These are phyloP conservation scores for Macroventuria anomochaeta DNA, from an alignment of 2,329 filamentous ascomycete species.

Conservation along the genomic window DNA sequence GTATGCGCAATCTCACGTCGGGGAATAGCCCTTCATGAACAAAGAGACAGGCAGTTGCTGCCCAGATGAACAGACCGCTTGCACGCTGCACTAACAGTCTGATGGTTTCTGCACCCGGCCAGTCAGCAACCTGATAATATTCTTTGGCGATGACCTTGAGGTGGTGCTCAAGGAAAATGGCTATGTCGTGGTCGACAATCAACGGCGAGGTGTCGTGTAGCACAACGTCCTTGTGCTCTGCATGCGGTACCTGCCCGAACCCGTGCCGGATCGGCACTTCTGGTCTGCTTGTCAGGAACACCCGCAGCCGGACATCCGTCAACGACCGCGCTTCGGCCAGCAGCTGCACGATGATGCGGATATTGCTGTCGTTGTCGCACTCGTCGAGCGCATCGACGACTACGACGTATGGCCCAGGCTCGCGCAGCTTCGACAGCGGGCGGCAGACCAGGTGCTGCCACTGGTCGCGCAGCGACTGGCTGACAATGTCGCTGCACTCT, in stretches of 20 bases:
- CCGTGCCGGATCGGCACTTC: too few relatives aligned
- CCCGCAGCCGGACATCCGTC: too few relatives aligned
- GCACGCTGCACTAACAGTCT: too few relatives aligned
- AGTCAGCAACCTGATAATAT: background rate
- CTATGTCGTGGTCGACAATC: slow-evolving; percentile 26
- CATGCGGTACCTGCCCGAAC: too few relatives aligned
- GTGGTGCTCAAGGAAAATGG: slow-evolving; percentile 20
- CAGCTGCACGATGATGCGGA: slow-evolving; percentile 12
- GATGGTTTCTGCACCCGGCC: too few relatives aligned
- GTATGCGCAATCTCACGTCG: background rate
- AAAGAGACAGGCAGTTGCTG: too few relatives aligned
- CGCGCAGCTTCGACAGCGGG: slow-evolving; percentile 2
- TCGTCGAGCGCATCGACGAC: slow-evolving; percentile 44
- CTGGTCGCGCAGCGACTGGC: too few relatives aligned
- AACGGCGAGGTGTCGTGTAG: slow-evolving; percentile 9
- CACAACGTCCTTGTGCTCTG: background rate
- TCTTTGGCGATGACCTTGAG: slow-evolving; percentile 3
- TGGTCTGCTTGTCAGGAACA: too few relatives aligned
- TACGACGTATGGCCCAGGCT: slow-evolving; percentile 7
- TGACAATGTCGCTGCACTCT: too few relatives aligned
- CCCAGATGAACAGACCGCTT: too few relatives aligned
- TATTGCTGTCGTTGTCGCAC: slow-evolving; percentile 31
- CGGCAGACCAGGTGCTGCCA: too few relatives aligned
- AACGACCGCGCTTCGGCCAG: slow-evolving; percentile 22
- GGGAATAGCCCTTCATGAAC: slow-evolving; percentile 10